Conservation (phyloP, 129 eudicot genomes). For the Centaurea solstitialis region DNA sequence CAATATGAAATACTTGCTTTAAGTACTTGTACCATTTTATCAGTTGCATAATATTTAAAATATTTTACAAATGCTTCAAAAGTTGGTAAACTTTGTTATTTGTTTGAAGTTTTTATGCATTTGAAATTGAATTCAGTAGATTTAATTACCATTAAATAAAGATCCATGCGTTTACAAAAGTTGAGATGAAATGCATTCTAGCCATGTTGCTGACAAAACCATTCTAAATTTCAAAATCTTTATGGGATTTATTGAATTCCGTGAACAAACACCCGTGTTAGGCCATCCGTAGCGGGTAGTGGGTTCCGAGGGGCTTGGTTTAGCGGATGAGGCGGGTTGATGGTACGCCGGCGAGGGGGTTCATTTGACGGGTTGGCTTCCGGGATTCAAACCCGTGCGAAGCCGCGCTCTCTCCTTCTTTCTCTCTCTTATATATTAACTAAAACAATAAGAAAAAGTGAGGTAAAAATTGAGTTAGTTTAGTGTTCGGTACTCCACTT, state of each 20-base stretch:
- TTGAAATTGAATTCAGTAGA: not conserved
- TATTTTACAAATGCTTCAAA: not conserved
- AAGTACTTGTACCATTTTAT: not conserved
- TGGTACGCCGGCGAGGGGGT: no score
- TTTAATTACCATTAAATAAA: not conserved
- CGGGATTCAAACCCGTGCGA: no score
- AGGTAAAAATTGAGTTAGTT: no score
- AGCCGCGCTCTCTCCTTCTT: no score
- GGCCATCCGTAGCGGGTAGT: no score
- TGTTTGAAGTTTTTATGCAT: not conserved
- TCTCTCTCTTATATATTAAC: no score
- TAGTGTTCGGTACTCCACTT: no score
- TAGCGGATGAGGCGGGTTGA: no score
- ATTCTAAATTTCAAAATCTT: not conserved
- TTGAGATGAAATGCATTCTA: not conserved
- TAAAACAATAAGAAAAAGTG: no score
- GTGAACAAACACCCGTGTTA: not conserved
- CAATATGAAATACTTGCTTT: no score
- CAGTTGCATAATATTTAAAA: not conserved
- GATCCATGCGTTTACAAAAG: not conserved
- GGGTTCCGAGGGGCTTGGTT: no score
- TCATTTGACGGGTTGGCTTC: no score
- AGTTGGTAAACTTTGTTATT: not conserved
- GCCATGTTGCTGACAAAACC: not conserved
- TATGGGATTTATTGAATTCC: not conserved